Percentiles rank a stretch among this genome's conserved stretches.
Evolutionary conservation across 177 flowering plant genomes (phyloP).

Genomic region (Telopea speciosissima): DNA sequence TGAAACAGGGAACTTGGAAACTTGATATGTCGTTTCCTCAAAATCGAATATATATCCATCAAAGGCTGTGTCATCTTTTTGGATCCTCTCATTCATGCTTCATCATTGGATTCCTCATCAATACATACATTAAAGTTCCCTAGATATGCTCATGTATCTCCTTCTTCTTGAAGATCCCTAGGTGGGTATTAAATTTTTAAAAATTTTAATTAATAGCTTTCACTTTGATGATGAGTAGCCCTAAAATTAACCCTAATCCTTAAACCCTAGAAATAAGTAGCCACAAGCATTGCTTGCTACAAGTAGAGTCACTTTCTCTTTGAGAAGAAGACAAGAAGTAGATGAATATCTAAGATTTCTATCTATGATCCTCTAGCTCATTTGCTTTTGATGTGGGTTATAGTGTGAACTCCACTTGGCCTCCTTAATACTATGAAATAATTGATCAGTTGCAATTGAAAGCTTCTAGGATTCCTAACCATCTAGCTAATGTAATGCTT

Average conservation of each 20-base stretch:
- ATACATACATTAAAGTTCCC: not conserved
- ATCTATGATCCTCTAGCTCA: not conserved
- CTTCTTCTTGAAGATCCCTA: not conserved
- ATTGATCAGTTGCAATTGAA: not conserved
- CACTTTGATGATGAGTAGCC: not conserved
- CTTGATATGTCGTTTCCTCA: not conserved
- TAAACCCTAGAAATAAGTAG: not conserved
- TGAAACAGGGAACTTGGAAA: not conserved
- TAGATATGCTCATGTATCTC: not conserved
- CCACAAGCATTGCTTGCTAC: not conserved
- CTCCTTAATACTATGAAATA: no score
- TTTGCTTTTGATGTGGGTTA: not conserved
- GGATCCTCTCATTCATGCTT: not conserved
- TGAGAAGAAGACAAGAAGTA: not conserved
- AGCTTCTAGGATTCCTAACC: not conserved
- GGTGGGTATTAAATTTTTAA: not conserved
- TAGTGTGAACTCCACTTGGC: not conserved
- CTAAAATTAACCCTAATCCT: not conserved
- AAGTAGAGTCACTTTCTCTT: slow-evolving; percentile 2
- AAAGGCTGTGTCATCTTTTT: not conserved
- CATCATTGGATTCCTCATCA: not conserved
- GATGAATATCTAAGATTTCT: not conserved
- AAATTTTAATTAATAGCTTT: not conserved
- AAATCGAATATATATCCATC: not conserved
- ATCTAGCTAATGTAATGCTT: not conserved